These are phyloP conservation scores for Trifolium pratense DNA, from an alignment of 306 rosid species.

Conservation along the genomic window DNA sequence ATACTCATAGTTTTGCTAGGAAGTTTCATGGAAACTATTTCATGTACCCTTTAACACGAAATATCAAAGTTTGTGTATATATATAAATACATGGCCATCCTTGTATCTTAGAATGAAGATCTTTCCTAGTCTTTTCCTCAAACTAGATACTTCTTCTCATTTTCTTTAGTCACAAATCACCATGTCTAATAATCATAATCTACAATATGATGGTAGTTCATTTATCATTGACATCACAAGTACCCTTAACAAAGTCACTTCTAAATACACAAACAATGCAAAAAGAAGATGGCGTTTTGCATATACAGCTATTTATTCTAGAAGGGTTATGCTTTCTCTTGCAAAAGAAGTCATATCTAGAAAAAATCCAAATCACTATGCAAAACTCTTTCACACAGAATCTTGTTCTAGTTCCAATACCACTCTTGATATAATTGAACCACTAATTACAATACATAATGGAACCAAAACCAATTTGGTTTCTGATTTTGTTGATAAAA, in stretches of 20 bases:
- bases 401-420: constrained; percentile 27
- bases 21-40: constrained; percentile 39
- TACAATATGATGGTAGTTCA: constrained; percentile 5
- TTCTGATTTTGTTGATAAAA: constrained; percentile 40
- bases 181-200: constrained; percentile 42
- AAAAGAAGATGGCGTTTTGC: constrained; percentile 74
- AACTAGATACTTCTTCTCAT: not conserved
- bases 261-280: constrained; percentile 42
- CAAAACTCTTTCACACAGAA: constrained; percentile 40
- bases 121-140: constrained; percentile 29
- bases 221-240: constrained; percentile 42
- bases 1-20: not conserved
- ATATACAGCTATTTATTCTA: constrained; percentile 56
- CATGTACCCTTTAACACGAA: not conserved
- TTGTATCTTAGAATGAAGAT: constrained; percentile 39
- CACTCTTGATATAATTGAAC: constrained; percentile 45
- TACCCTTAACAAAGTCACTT: constrained; percentile 36
- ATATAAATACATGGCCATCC: not conserved
- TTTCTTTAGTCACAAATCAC: not conserved
- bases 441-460: constrained; percentile 24
- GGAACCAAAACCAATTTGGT: constrained; percentile 7
- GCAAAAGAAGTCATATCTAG: constrained; percentile 49
- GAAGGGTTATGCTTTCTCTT: constrained; percentile 58
- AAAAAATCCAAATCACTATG: constrained; percentile 28
- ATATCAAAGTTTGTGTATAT: not conserved